Base-by-base conservation (phyloP, 441 rosid species). In the Geranium incanum region DNA sequence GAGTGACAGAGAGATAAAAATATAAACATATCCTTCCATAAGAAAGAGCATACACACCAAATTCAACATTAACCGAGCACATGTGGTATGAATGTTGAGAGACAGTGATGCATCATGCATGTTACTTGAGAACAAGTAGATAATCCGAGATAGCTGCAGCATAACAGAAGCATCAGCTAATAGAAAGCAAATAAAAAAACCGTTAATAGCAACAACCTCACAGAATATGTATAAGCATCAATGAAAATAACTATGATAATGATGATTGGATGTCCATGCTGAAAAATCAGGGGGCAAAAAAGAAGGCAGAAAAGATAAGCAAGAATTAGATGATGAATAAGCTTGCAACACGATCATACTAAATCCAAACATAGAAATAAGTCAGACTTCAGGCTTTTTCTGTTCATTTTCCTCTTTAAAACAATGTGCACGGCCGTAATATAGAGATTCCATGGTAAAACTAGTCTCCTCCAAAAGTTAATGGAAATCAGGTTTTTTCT, bases 21-120 rank as follows among this genome's bases (percentile, higher is more conserved):
- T 19, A 60, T 33, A 60, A 21, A 65, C 2, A 59, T 48, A 23
- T 68, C 33, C 5, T 43, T 45, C 70, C 33, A 13, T 28, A 16
- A 80, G n/a, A 48, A 9, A 62, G 75, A 28, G 33, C 33, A 28
- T 60, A 76, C 63, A 78, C 66, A 95, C 99, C 96, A 95, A 92
- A 87, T 95, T 95, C 86, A 92, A 80, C 96, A 95, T 95, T 85
- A 95, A 79, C 68, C 98, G 93, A 59, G 97, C 99, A 78, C 97
- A 89, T 43, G 99, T 95, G 2, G 96, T 92, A 78, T 95, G 99
- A 77, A 95, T 92, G 82, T 91, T 88, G 70, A 90, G 88, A 55
- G 98, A 88, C 78, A 95, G 84, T 18, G 95, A 87, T 63, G 97
- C 95, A 85, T 95, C 99, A 62, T 95, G 99, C 98, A 95, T 92